phyloP scores from a whole-genome alignment of 805 yeast species.

The Torulaspora gathmanii region DNA sequence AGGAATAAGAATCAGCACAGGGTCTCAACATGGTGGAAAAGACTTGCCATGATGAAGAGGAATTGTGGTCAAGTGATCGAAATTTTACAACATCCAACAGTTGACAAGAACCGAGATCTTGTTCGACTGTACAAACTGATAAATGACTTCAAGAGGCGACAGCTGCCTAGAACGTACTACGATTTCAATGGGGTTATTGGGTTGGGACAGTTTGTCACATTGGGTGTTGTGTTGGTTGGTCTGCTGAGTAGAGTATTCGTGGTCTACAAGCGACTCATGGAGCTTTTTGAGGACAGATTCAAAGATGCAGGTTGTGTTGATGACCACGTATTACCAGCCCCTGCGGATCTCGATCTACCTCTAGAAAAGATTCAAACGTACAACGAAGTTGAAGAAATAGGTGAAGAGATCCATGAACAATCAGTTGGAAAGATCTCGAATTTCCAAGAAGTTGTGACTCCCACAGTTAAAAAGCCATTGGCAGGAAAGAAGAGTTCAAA shows the following conservation, averaged over 20 bases:
- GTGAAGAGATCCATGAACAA: slow-evolving; percentile 23
- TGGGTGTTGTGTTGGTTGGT: slow-evolving; percentile 69
- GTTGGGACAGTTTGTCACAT: slow-evolving; percentile 68
- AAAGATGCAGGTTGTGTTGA: slow-evolving; percentile 20
- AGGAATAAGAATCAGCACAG: slow-evolving; percentile 75
- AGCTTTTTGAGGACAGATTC: slow-evolving; percentile 18
- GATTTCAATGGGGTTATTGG: slow-evolving; percentile 64
- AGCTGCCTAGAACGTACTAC: slow-evolving; percentile 48
- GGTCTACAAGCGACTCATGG: slow-evolving; percentile 19
- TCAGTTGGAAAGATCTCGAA: background rate
- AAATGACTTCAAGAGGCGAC: slow-evolving; percentile 34
- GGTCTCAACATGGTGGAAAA: slow-evolving; percentile 71
- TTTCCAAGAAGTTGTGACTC: background rate
- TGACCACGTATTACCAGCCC: background rate
- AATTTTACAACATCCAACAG: slow-evolving; percentile 34
- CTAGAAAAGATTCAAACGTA: background rate
- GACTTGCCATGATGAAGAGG: slow-evolving; percentile 59
- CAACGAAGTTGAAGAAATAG: slow-evolving; percentile 30
- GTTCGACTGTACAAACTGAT: slow-evolving; percentile 14
- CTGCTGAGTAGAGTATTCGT: slow-evolving; percentile 43
- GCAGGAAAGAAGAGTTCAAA: slow-evolving; percentile 1
- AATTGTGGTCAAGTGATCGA: slow-evolving; percentile 23
- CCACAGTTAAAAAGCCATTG: background rate
- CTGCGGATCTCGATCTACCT: background rate
- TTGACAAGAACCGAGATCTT: slow-evolving; percentile 11